Conservation (phyloP, 2,329 filamentous ascomycete genomes). For the Lachnellula willkommii region DNA sequence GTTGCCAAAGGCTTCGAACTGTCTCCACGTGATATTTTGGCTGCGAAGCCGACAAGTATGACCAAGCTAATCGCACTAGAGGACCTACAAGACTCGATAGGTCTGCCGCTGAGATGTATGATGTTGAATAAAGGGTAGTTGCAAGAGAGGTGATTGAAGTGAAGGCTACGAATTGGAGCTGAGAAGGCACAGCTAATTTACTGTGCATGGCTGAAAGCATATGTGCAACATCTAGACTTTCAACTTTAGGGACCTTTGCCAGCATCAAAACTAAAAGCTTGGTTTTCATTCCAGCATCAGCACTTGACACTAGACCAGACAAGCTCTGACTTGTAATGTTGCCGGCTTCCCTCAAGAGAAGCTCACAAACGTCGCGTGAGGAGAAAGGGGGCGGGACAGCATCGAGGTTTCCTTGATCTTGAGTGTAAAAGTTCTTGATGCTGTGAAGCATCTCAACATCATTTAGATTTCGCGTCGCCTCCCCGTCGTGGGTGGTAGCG, state of each 20-base stretch:
- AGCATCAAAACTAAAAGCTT: constrained; percentile 55
- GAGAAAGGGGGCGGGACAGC: constrained; percentile 55
- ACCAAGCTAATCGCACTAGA: constrained; percentile 71
- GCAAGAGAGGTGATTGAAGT: constrained; percentile 54
- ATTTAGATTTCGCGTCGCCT: constrained; percentile 30
- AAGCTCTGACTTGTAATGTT: constrained; percentile 46
- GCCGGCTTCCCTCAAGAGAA: constrained; percentile 58
- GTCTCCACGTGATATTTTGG: constrained; percentile 95
- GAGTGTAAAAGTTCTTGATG: constrained; percentile 62
- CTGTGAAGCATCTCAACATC: constrained; percentile 53
- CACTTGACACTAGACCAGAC: constrained; percentile 35
- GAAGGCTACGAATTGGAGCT: constrained; percentile 49
- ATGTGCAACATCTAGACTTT: constrained; percentile 41
- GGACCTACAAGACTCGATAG: constrained; percentile 59
- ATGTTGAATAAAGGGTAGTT: constrained; percentile 50
- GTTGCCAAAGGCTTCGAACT: constrained; percentile 76
- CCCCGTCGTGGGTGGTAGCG: constrained; percentile 23
- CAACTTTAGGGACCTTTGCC: constrained; percentile 45
- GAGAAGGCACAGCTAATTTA: constrained; percentile 38
- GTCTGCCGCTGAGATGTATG: constrained; percentile 47
- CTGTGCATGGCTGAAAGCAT: constrained; percentile 48
- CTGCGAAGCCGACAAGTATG: constrained; percentile 70
- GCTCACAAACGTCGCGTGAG: constrained; percentile 49
- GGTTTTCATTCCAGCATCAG: constrained; percentile 51
- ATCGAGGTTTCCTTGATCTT: constrained; percentile 66